Base-by-base conservation (phyloP, 352 stramenopile species). In the Phytophthora vignae region DNA sequence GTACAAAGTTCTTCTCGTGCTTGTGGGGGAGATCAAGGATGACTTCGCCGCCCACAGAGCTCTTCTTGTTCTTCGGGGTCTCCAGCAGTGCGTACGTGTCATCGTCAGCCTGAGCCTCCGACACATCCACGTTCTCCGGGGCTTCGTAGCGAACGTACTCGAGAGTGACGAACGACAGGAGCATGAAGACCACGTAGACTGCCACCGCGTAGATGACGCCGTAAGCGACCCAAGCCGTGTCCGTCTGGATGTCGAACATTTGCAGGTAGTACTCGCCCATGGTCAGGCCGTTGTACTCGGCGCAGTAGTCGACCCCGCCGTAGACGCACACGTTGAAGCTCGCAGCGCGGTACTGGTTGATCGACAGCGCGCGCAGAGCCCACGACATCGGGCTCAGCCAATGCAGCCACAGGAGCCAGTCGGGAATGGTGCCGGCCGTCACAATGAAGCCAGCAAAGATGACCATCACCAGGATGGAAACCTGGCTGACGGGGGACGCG, bases 381-480 rank as follows among this genome's bases (percentile, higher is more conserved):
- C 78, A 60, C 22, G 71, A 52, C 27, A 89, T 67, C 11, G 83
- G 83, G 55, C 78, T 77, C 15, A 90, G 64, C 66, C 73, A 88
- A 14, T 74, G 53, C n/a, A 69, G 31, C 63, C 55, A 71, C 14
- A 76, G 65, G 0, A 69, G 48, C 33, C 81, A 59, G 54, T 85
- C 63, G 4, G 74, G 66, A n/a, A 85, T 55, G 7, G 60, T 76
- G 17, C 65, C 71, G 0, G 69, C 81, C 0, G 75, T 80, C 15
- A 88, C 64, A 50, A 89, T 70, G 62, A 89, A 90, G 19, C 82
- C 84, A 3, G 60, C 73, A 33, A 89, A 89, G 11, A 91, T 70
- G 29, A 81, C 50, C 42, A 84, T 79, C 10, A 91, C 27, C 25
- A 85, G 50, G 36, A 89, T 77, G 27, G 58, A 76, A 7, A 91